Conservation (phyloP, 176 grass and related monocot genomes). For the Triticum urartu region DNA sequence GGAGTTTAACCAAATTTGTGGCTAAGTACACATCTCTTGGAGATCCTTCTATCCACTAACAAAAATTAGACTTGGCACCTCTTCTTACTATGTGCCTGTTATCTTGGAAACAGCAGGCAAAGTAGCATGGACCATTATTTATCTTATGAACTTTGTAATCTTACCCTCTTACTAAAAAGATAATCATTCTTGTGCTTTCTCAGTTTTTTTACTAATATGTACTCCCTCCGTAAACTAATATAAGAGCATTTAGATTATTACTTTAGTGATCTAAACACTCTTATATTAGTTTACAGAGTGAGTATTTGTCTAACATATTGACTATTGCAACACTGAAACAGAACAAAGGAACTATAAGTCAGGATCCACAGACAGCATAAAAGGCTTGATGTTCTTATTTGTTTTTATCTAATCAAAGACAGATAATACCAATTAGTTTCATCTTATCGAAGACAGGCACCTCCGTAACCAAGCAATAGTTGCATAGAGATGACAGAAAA, state of each 20-base stretch:
- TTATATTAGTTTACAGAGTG: too few relatives aligned
- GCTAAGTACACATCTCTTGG: neutral
- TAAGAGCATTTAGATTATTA: too few relatives aligned
- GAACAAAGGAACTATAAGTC: neutral
- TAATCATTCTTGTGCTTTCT: neutral
- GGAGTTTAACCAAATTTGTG: neutral
- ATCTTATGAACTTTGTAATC: neutral
- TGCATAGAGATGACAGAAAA: conserved; percentile 11
- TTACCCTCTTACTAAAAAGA: neutral
- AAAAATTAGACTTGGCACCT: neutral
- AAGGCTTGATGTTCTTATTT: neutral
- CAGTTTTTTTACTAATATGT: neutral
- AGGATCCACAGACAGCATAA: conserved; percentile 1
- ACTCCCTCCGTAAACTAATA: too few relatives aligned
- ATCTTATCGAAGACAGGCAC: neutral
- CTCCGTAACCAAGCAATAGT: neutral
- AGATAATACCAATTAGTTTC: neutral
- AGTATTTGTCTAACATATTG: neutral
- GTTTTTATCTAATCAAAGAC: neutral
- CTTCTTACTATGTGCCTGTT: neutral
- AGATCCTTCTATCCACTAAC: neutral
- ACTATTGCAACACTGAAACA: neutral
- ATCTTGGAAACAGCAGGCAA: neutral
- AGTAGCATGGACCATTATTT: neutral
- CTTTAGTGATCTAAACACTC: too few relatives aligned